Evolutionary conservation across 2,329 filamentous ascomycete species (phyloP), one percentile per base, ranked within the genome.

Genomic region (Scedosporium aurantiacum): DNA sequence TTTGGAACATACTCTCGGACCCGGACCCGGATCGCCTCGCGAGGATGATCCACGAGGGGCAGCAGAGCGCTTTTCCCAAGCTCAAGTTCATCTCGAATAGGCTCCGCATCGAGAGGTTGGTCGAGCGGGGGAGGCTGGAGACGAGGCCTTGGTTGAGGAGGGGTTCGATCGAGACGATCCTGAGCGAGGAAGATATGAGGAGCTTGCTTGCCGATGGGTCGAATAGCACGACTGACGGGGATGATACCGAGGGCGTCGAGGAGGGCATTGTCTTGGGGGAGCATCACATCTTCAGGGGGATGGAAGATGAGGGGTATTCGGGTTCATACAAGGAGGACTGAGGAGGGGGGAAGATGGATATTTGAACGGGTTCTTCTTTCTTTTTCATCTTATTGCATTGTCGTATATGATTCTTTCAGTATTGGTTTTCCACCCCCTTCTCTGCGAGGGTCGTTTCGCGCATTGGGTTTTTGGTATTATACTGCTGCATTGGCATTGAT

Each of bases 71-170:
- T 1, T 99, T 95, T 70, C 90, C 94, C 0, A 96, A 94, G 71
- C 79, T 99, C 58, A 90, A 94, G 70, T 99, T 97, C 70, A 84
- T 97, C 63, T 84, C 82, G 25, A 99, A 99, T 70, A 78, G 94
- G 58, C 82, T 97, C 66, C 90, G 90, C 68, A 79, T 97, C 7
- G 94, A 99, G 75, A 80, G 86, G 58, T 67, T 81, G 57, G 79
- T 88, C n/a, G 84, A 87, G 68, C 72, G 75, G 63, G 85, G 84
- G 1, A 73, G 85, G 18, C 72, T 75, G 58, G 79, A 82, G 69
- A 83, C 82, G 41, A 72, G 82, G 62, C 72, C 76, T 2, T 75
- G 75, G 65, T 69, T 75, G 12, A 69, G 81, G 60, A 70, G 79
- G 61, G 79, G 79, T 3, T 82, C 80, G 61, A 78, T 85, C 45